Evolutionary conservation across 2,329 filamentous ascomycete genomes (phyloP), one percentile per base, ranked within the genome.

Genomic region (Didymella glomerata): DNA sequence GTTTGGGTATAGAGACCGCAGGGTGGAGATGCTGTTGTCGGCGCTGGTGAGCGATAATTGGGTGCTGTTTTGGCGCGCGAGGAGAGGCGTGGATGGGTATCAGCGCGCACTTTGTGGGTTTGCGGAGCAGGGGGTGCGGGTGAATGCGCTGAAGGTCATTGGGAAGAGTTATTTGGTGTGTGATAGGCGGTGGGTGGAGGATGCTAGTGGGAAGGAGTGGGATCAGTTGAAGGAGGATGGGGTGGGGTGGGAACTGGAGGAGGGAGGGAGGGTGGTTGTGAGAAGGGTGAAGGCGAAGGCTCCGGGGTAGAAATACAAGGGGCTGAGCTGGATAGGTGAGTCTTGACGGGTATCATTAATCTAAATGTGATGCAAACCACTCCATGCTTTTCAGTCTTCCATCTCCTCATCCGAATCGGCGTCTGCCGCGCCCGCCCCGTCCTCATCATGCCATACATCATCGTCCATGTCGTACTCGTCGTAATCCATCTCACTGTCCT

Each of bases 11-110:
- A 81, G 81, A 46, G 91, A 92, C 71, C 74, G 82, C n/a, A 86
- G 88, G 52, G 83, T 97, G 0, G 88, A 92, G 68, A 81, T 81
- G 4, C 84, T 91, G 25, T 80, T 99, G 16, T 79, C 80, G 18
- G 87, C 92, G 6, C 76, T 99, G 48, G 86, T 90, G 11, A 88
- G 89, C 64, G 92, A 95, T 69, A 91, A 98, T 73, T 98, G 92
- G 82, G 83, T 92, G 32, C 76, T 85, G 13, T 97, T 96, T 74
- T 90, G 90, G 81, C 84, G 86, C 63, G 80, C 90, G 46, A 88
- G 87, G 78, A 83, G 83, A 63, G 84, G 82, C 55, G 91, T 95
- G 28, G 92, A 97, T 79, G 91, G 91, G 9, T 90, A 96, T 77
- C 86, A 90, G 75, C 85, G 89, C 36, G 86, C 88, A 55, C 79